These are phyloP conservation scores for Luffa acutangula DNA, from an alignment of 306 rosid genomes.

Conservation along the genomic window DNA sequence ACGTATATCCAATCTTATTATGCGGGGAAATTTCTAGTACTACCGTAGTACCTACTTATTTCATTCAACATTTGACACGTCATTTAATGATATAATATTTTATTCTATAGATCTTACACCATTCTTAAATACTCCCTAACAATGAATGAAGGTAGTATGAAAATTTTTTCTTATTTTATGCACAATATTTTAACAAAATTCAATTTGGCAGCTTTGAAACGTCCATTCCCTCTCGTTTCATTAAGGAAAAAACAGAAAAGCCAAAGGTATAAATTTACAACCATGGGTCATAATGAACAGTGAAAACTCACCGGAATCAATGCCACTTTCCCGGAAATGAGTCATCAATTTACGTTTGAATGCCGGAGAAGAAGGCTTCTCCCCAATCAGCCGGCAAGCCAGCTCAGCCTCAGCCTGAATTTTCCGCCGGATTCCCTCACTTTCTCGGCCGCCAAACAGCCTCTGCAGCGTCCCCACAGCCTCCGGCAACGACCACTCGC, in stretches of 20 bases:
- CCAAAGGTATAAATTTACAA: background rate
- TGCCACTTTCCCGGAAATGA: constrained; percentile 44
- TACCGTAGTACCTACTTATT: too few species aligned
- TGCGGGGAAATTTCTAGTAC: too few species aligned
- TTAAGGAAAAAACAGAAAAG: background rate
- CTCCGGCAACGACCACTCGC: constrained; percentile 23
- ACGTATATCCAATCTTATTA: too few species aligned
- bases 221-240: background rate
- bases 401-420: constrained; percentile 29
- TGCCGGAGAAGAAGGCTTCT: constrained; percentile 20
- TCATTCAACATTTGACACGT: too few species aligned
- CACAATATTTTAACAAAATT: background rate
- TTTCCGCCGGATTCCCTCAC: constrained; percentile 17
- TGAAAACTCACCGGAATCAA: constrained; percentile 57
- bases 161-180: too few species aligned
- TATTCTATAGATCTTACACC: too few species aligned
- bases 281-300: background rate
- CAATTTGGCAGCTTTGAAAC: background rate
- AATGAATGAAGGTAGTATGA: too few species aligned
- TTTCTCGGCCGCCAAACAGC: constrained; percentile 20
- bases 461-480: constrained; percentile 23
- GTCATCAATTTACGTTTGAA: constrained; percentile 61
- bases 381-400: constrained; percentile 21
- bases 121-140: too few species aligned
- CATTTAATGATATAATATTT: too few species aligned